Percentiles rank a stretch among this genome's conserved stretches.
Conservation (phyloP, 768 basidiomycete species). For the Lactarius akahatsu region DNA sequence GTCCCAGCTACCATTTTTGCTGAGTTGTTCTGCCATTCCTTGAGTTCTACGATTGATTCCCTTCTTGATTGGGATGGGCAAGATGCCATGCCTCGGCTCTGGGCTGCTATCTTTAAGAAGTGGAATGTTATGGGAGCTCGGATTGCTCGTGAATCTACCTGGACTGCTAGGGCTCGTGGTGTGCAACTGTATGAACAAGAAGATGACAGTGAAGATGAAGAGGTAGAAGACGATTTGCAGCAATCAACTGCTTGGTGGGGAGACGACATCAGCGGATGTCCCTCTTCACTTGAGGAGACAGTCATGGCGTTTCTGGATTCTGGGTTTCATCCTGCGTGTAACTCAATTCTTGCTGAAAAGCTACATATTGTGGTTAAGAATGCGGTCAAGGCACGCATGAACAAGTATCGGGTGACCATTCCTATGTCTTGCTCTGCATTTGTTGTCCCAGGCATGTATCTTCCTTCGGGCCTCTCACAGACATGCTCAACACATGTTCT, state of each 20-base stretch:
- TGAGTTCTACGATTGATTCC: constrained; percentile 33
- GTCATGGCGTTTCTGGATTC: constrained; percentile 54
- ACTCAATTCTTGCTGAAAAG: constrained; percentile 53
- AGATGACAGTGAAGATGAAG: constrained; percentile 32
- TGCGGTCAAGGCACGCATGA: constrained; percentile 43
- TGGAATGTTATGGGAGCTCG: constrained; percentile 32
- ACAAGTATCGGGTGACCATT: constrained; percentile 49
- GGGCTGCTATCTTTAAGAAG: constrained; percentile 30
- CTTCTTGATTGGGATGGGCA: constrained; percentile 32
- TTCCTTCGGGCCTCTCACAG: neutral
- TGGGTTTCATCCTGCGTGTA: constrained; percentile 54
- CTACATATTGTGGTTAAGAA: constrained; percentile 49
- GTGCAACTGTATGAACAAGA: constrained; percentile 28
- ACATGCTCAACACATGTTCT: neutral
- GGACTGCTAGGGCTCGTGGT: constrained; percentile 35
- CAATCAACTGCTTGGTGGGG: constrained; percentile 67
- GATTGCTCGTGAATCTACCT: constrained; percentile 30
- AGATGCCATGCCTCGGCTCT: constrained; percentile 31
- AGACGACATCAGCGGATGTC: constrained; percentile 59
- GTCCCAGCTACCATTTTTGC: constrained; percentile 47
- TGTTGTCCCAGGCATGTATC: constrained; percentile 52
- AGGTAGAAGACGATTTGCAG: constrained; percentile 32
- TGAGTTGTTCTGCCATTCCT: constrained; percentile 28
- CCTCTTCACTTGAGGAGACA: constrained; percentile 64
- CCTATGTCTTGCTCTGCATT: constrained; percentile 62